Evolutionary conservation across 345 rosid species (phyloP).

Genomic region (Populus pruinosa): DNA sequence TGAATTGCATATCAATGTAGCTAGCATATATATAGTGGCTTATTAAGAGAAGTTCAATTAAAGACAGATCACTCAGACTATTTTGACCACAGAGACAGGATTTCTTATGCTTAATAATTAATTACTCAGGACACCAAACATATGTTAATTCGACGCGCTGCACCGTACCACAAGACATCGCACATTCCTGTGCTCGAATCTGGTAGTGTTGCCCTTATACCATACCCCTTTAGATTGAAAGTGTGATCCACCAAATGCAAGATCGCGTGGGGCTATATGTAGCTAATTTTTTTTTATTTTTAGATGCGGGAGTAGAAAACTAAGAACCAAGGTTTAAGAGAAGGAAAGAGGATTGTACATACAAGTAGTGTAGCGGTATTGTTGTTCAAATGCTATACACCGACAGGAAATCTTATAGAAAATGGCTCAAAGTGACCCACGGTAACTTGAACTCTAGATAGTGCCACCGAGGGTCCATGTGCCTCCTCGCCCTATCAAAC

Average conservation of each 20-base stretch:
- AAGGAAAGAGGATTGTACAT: background rate
- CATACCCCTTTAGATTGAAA: background rate
- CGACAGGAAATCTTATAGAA: conserved; percentile 44
- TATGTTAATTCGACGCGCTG: conserved; percentile 11
- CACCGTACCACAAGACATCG: conserved; percentile 7
- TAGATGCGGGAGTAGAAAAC: background rate
- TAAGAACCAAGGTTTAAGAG: background rate
- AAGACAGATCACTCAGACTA: background rate
- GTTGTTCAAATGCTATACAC: conserved; percentile 22
- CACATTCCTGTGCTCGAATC: conserved; percentile 15
- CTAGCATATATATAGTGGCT: no score
- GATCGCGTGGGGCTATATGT: conserved; percentile 12
- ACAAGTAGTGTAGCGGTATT: background rate
- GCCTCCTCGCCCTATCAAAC: conserved; percentile 34
- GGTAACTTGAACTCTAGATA: conserved; percentile 14
- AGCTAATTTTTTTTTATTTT: background rate
- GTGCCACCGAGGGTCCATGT: conserved; percentile 44
- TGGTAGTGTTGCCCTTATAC: background rate
- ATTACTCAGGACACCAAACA: background rate
- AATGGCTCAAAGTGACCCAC: conserved; percentile 25
- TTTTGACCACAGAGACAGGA: conserved; percentile 25
- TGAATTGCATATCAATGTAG: no score
- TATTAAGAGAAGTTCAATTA: background rate
- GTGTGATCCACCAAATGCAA: background rate
- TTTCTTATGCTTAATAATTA: background rate